Percentiles rank a stretch among this genome's conserved stretches.
These are phyloP conservation scores for Verbena officinalis DNA, from an alignment of 257 asterid species.

Conservation along the genomic window DNA sequence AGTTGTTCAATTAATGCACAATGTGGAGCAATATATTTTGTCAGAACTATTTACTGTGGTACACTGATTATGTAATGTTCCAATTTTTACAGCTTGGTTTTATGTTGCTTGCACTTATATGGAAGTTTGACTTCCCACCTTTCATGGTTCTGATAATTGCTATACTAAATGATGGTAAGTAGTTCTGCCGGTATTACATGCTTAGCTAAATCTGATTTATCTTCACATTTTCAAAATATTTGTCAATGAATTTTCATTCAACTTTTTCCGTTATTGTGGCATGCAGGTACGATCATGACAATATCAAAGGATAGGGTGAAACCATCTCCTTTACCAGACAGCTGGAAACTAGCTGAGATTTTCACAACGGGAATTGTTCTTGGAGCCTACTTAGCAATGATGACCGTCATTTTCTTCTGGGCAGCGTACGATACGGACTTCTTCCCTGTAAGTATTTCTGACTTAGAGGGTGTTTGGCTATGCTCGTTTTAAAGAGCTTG, in stretches of 20 bases:
- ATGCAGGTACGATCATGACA: constrained; percentile 66
- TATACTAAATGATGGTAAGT: constrained; percentile 57
- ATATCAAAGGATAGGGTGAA: constrained; percentile 70
- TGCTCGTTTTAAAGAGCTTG: too few relatives aligned
- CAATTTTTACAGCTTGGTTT: constrained; percentile 51
- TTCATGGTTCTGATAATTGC: constrained; percentile 69
- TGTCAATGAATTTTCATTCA: not conserved
- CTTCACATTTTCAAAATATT: too few relatives aligned
- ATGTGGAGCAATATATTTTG: not conserved
- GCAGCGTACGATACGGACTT: constrained; percentile 60
- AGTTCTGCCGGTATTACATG: not conserved
- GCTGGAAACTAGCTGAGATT: constrained; percentile 69
- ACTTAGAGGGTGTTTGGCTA: too few relatives aligned
- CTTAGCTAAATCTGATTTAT: too few relatives aligned
- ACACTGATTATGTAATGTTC: not conserved
- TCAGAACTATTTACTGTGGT: not conserved
- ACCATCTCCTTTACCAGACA: constrained; percentile 73
- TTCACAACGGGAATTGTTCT: constrained; percentile 61
- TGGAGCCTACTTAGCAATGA: constrained; percentile 66
- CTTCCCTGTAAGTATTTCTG: constrained; percentile 46
- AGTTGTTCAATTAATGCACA: not conserved
- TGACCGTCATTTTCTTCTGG: constrained; percentile 76
- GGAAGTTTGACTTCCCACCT: constrained; percentile 68
- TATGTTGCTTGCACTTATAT: constrained; percentile 61
- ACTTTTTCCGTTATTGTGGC: not conserved